Evolutionary conservation across 75 land plant species (phyloP), one percentile per base, ranked within the genome.

Genomic region (Cunninghamia lanceolata): DNA sequence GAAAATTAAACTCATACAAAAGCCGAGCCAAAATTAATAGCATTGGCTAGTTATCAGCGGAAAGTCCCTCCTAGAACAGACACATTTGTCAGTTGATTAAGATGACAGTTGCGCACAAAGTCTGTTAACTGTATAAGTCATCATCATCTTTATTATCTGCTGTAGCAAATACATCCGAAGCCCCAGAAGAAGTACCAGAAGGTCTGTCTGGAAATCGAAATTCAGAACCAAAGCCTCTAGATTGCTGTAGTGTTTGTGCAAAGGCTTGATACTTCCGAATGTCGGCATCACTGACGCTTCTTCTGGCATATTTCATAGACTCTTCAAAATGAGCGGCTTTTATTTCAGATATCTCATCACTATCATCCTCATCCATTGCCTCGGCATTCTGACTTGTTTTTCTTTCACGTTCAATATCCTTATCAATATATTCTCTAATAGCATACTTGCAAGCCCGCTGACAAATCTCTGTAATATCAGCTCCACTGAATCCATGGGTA

Each of bases 391-490:
- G 89, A 9, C 75, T 76, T 56, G 39, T 46, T 76, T 87, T 91
- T 88, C 84, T 89, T 85, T 91, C 91, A 85, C 73, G 80, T 84
- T 91, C 93, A n/a, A 66, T 34, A 68, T 91, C 94, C 94, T 91
- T 88, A 84, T 93, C 94, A 75, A 93, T 93, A 54, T 93, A 90
- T 66, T 93, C 94, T 38, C 94, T 83, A 63, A 91, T 93, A 3
- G 94, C 94, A 83, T n/a, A n/a, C n/a, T n/a, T n/a, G n/a, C n/a
- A n/a, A n/a, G n/a, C n/a, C n/a, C n/a, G n/a, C n/a, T n/a, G n/a
- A n/a, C n/a, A n/a, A n/a, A n/a, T n/a, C n/a, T n/a, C n/a, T n/a
- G n/a, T n/a, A n/a, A n/a, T n/a, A n/a, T n/a, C n/a, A n/a, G n/a
- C n/a, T n/a, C n/a, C n/a, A n/a, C n/a, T n/a, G n/a, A n/a, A n/a